Evolutionary conservation across 139 green algal species (phyloP).

Genomic region (Penium margaritaceum): DNA sequence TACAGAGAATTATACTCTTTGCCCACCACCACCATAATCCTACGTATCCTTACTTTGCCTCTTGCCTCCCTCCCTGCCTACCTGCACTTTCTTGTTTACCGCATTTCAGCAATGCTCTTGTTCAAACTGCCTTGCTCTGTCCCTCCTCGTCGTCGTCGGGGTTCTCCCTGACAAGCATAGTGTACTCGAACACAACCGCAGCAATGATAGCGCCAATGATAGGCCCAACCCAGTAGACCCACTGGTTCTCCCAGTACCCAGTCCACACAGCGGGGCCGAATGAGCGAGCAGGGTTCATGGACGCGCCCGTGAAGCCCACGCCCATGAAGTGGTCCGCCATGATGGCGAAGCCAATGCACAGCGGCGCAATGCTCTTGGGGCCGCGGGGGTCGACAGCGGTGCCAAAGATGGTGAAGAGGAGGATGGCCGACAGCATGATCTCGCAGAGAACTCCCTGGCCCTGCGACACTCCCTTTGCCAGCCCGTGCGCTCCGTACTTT

Average conservation of each 20-base stretch:
- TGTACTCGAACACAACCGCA: conserved; percentile 20
- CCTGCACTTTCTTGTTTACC: no score
- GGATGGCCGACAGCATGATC: no score
- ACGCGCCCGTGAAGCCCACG: conserved; percentile 13
- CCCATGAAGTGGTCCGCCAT: conserved; percentile 14
- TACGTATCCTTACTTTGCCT: no score
- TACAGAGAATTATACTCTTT: no score
- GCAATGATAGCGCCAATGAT: conserved; percentile 13
- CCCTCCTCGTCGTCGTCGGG: no score
- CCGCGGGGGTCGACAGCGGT: not conserved
- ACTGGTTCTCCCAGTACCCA: conserved; percentile 4
- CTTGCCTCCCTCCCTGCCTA: no score
- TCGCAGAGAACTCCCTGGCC: conserved; percentile 7
- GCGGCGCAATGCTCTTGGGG: not conserved
- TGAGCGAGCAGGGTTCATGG: conserved; percentile 29
- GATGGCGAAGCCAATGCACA: conserved; percentile 29
- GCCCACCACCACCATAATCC: no score
- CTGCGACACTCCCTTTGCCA: not conserved
- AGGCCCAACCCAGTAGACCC: conserved; percentile 16
- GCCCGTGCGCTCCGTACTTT: not conserved
- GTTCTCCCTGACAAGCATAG: no score
- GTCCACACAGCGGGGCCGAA: conserved; percentile 21
- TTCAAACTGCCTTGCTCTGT: no score
- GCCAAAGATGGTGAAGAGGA: conserved; percentile 35
- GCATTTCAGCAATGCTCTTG: no score